Evolutionary conservation across 176 grass and related monocot genomes (phyloP), one percentile per base, ranked within the genome.

Genomic region (Carex kokanica): DNA sequence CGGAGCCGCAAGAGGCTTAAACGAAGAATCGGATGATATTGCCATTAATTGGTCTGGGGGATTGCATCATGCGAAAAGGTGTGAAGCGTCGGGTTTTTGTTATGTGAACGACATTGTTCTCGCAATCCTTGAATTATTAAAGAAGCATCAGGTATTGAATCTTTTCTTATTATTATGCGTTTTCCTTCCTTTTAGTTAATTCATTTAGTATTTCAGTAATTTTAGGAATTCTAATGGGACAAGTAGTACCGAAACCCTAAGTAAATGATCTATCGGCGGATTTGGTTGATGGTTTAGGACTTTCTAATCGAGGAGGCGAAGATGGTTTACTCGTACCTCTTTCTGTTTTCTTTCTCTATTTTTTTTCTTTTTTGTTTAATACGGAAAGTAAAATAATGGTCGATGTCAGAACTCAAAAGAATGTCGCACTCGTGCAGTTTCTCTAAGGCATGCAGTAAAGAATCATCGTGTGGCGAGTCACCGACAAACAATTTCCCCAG

Each of bases 91-190:
- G 0, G 96, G 96, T 0, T 99, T 99, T 79, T 99, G 96, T 63
- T 99, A 99, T 80, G 96, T 99, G 32, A 99, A 99, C 24, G 93
- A 99, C 79, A 99, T 99, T 64, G 96, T 99, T 16, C 96, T 99
- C 5, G 91, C 93, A 47, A 95, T 95, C 81, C 89, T 99, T 17
- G 93, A 93, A 87, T 88, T 99, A 70, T 86, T 99, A 83, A 99
- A 99, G 67, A 77, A 87, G 41, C 88, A 95, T 29, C 64, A 95
- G 80, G 96, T 90, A 80, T 70, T 79, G 14, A 9, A n/a, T 47
- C 15, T 57, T 3, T 58, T 34, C 14, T 29, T 17, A 2, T 9
- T 24, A 9, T 59, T 45, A 36, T 71, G 38, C 21, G 21, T 67
- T 67, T 34, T 34, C 32, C 32, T 34, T 34, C 32, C 32, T 34